These are phyloP conservation scores for Cladophialophora exuberans DNA, from an alignment of 2,329 filamentous ascomycete species.

Conservation along the genomic window DNA sequence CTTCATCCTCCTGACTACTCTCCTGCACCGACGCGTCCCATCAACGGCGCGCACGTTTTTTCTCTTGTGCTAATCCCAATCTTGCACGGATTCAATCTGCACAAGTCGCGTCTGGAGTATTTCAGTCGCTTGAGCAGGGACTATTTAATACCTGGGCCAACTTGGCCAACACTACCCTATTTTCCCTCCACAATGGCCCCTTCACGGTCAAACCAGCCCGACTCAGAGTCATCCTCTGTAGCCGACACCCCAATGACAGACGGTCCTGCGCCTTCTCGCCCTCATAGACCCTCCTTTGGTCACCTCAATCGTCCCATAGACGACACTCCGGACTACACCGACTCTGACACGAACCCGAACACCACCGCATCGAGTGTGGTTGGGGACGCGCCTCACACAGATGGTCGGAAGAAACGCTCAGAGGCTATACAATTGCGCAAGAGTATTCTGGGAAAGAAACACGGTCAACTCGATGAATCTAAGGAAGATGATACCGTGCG, in stretches of 20 bases:
- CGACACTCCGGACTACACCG: conserved; percentile 67
- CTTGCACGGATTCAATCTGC: not conserved
- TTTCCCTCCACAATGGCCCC: conserved; percentile 45
- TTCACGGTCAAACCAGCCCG: conserved; percentile 37
- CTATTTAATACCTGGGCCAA: conserved; percentile 23
- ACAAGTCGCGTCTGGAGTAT: conserved; percentile 23
- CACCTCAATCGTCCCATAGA: conserved; percentile 47
- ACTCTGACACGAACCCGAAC: conserved; percentile 68
- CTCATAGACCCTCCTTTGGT: conserved; percentile 33
- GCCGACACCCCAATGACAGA: conserved; percentile 54
- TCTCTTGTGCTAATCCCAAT: not conserved
- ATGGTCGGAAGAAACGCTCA: conserved; percentile 82
- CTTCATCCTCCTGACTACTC: conserved; percentile 2
- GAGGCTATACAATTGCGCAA: conserved; percentile 89
- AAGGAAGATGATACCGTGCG: conserved; percentile 97
- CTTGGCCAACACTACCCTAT: conserved; percentile 20
- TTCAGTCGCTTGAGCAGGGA: conserved; percentile 8
- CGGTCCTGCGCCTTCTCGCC: conserved; percentile 29
- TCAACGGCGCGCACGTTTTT: not conserved
- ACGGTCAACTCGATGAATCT: conserved; percentile 85
- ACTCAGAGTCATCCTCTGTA: conserved; percentile 47
- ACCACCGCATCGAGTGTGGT: conserved; percentile 80
- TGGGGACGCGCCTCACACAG: conserved; percentile 67
- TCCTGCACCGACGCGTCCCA: conserved; percentile 6
- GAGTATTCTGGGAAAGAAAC: conserved; percentile 92